phyloP scores from a whole-genome alignment of 768 basidiomycete genomes.

The Pholiota molesta region DNA sequence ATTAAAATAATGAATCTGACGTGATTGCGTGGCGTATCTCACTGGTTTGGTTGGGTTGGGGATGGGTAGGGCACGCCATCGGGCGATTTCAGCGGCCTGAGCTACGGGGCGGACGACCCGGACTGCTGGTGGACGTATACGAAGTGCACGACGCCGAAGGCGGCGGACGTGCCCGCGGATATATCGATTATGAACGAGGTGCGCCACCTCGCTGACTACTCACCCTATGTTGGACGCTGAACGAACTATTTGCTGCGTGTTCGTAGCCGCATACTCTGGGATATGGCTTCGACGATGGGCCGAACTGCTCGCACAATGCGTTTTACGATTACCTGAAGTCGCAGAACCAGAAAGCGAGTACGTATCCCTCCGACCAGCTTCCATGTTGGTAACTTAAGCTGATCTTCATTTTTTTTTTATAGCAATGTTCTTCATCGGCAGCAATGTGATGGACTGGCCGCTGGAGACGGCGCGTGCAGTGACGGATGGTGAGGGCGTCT shows the following conservation, averaged over 20 bases:
- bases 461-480: constrained; percentile 56
- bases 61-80: constrained; percentile 22
- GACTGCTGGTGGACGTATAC: constrained; percentile 56
- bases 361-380: constrained; percentile 24
- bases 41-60: background rate
- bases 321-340: constrained; percentile 58
- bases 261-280: constrained; percentile 55
- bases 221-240: no score
- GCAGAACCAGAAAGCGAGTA: constrained; percentile 64
- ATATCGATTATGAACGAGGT: constrained; percentile 53
- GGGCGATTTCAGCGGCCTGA: constrained; percentile 33
- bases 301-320: constrained; percentile 64
- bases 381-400: background rate
- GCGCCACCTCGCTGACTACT: background rate
- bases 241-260: background rate
- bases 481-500: constrained; percentile 43
- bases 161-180: constrained; percentile 44
- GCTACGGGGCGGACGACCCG: constrained; percentile 44
- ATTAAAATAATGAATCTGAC: background rate
- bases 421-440: constrained; percentile 69
- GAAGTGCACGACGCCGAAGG: constrained; percentile 52
- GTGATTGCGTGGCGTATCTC: no score
- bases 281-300: constrained; percentile 67
- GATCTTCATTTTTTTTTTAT: background rate
- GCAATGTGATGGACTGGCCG: constrained; percentile 59